A percentile compares a stretch with the other conserved stretches of the same genome.
Conservation (phyloP, 257 asterid genomes). For the Solanum appendiculatum region DNA sequence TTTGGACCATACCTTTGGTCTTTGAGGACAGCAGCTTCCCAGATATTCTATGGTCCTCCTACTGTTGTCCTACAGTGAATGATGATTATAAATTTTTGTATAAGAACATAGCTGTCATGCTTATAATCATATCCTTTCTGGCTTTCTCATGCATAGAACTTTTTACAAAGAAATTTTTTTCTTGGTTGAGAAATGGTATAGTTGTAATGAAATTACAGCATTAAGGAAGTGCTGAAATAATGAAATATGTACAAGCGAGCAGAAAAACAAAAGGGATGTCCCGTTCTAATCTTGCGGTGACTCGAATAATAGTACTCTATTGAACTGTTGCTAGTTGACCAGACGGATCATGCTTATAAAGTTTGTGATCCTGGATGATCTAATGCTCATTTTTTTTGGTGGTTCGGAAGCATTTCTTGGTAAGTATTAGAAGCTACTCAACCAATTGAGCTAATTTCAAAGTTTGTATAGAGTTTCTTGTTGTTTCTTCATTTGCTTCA, state of each 20-base stretch:
- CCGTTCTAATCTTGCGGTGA: background rate
- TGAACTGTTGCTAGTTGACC: background rate
- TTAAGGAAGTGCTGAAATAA: background rate
- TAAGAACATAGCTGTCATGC: background rate
- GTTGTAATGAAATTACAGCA: background rate
- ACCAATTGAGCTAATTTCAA: background rate
- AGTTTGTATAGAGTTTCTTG: background rate
- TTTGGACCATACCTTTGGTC: background rate
- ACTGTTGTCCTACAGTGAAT: background rate
- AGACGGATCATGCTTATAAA: background rate
- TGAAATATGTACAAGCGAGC: background rate
- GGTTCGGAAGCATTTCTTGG: background rate
- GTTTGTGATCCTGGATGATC: background rate
- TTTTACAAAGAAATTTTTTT: background rate
- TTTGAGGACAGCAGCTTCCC: background rate
- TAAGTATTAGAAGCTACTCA: background rate
- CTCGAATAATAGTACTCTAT: background rate
- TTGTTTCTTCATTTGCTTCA: background rate
- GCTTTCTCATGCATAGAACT: background rate
- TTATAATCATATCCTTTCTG: background rate
- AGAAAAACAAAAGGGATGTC: background rate
- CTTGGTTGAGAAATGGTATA: background rate
- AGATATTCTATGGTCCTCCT: background rate
- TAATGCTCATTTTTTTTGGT: background rate
- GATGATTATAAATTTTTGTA: background rate